These are phyloP conservation scores for Pseudogymnoascus destructans DNA, from an alignment of 2,329 filamentous ascomycete species.

Conservation along the genomic window DNA sequence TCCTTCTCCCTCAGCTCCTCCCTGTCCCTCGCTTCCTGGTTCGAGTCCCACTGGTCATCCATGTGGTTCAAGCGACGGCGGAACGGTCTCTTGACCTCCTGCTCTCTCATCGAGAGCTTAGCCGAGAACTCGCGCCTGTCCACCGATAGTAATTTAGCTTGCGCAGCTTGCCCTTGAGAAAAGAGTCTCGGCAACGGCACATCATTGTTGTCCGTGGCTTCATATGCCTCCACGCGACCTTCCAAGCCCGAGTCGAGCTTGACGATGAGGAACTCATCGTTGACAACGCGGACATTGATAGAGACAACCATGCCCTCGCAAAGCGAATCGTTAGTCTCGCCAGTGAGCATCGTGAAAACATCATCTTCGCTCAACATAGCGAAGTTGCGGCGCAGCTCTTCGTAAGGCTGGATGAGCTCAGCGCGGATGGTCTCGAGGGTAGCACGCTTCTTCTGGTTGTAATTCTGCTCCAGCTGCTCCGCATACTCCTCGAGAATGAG, in stretches of 20 bases:
- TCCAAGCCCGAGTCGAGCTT: constrained; percentile 92
- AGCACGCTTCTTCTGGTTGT: constrained; percentile 86
- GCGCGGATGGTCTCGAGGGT: constrained; percentile 93
- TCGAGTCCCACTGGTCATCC: constrained; percentile 75
- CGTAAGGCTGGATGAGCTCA: constrained; percentile 83
- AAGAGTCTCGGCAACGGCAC: constrained; percentile 61
- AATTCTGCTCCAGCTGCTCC: constrained; percentile 83
- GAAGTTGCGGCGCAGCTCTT: constrained; percentile 80
- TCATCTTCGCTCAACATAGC: constrained; percentile 57
- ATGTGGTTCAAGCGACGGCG: constrained; percentile 57
- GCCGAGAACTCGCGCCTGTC: constrained; percentile 77
- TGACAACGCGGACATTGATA: constrained; percentile 75
- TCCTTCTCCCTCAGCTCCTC: constrained; percentile 79
- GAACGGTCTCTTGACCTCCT: constrained; percentile 61
- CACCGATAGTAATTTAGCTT: constrained; percentile 76
- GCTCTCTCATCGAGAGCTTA: constrained; percentile 74
- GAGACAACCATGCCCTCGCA: constrained; percentile 86
- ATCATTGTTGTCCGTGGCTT: constrained; percentile 60
- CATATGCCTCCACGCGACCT: constrained; percentile 69
- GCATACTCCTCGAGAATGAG: constrained; percentile 94
- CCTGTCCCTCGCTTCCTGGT: constrained; percentile 66
- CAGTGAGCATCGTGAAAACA: constrained; percentile 92
- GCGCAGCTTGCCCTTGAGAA: constrained; percentile 67
- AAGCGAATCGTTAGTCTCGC: constrained; percentile 75
- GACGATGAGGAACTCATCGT: constrained; percentile 84